Evolutionary conservation across 495 filamentous ascomycete species (phyloP), one percentile per base, ranked within the genome.

Genomic region (Penicillium taxi): DNA sequence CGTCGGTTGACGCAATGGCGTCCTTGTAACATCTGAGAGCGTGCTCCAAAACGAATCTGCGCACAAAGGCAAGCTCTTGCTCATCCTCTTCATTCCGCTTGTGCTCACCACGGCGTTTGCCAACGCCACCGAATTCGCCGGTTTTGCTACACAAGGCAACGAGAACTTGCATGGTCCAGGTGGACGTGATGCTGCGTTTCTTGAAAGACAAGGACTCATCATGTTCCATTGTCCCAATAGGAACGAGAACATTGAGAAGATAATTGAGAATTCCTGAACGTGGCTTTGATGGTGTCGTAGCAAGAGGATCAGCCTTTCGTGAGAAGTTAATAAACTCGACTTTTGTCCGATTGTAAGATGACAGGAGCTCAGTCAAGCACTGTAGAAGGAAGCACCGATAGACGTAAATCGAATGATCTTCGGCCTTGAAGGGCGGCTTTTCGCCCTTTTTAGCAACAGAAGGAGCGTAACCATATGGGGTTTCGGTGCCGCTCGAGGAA

Each of bases 311-410:
- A 13, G 83, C 81, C 49, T 86, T 86, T 41, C 91, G 80, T 34
- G 90, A 95, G 67, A 95, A 96, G 53, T 96, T 96, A 59, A 99
- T 95, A 55, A 99, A 99, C 51, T 99, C 93, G 14, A 96, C 73
- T 68, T 99, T 99, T 25, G 86, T 81, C 18, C 88, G 81, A 42
- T 86, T 94, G 64, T 95, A 96, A 50, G 80, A 90, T 26, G 81
- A 80, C n/a, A 99, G 70, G 12, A 99, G 73, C 56, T 99, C 91
- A 0, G 88, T 82, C 21, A 99, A 68, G 51, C 90, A 94, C 54
- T 94, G 86, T 26, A 99, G 71, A 37, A 99, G 69, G 67, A 96
- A 95, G 66, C 86, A 94, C 14, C 93, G 78, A 50, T 96, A 99
- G 39, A 95, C 81, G 59, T 91, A 96, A 42, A 94, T 96, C 1